phyloP scores from a whole-genome alignment of 2,329 filamentous ascomycete species.

The Cryphonectria parasitica region DNA sequence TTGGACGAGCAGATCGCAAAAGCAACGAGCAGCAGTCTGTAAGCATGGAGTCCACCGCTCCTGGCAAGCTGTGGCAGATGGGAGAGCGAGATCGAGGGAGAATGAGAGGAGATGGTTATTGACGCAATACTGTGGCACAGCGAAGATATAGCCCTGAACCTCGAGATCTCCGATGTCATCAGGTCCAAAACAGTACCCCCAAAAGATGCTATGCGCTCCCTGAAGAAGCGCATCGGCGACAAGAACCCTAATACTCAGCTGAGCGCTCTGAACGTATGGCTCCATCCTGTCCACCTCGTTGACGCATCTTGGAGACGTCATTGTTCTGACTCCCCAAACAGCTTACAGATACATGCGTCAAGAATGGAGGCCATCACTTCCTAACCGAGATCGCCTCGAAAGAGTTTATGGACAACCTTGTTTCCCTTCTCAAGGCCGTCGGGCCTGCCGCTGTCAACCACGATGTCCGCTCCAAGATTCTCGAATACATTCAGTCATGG shows the following conservation, averaged over 20 bases:
- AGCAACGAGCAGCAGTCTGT: conserved; percentile 93
- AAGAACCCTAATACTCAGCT: conserved; percentile 98
- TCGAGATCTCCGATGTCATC: conserved; percentile 97
- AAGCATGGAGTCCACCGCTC: conserved; percentile 42
- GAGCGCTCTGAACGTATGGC: conserved; percentile 81
- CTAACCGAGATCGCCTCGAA: conserved; percentile 92
- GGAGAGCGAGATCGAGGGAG: not conserved
- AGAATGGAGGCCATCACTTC: conserved; percentile 96
- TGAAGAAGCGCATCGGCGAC: conserved; percentile 93
- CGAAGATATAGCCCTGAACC: conserved; percentile 94
- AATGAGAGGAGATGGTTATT: conserved; percentile 24
- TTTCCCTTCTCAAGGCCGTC: conserved; percentile 83
- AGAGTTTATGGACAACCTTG: conserved; percentile 97
- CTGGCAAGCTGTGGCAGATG: not conserved
- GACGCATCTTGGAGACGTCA: not conserved
- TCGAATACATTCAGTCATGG: conserved; percentile 94
- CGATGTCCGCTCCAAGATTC: conserved; percentile 86
- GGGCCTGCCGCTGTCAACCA: conserved; percentile 75
- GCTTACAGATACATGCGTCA: conserved; percentile 98
- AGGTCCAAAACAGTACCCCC: conserved; percentile 96
- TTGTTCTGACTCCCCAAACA: conserved; percentile 34
- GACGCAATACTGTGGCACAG: conserved; percentile 47
- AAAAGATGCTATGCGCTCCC: conserved; percentile 95
- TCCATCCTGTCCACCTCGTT: not conserved
- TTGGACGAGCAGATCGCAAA: conserved; percentile 97